phyloP scores from a whole-genome alignment of 2,329 filamentous ascomycete genomes.

The Aspergillus brunneoviolaceus region DNA sequence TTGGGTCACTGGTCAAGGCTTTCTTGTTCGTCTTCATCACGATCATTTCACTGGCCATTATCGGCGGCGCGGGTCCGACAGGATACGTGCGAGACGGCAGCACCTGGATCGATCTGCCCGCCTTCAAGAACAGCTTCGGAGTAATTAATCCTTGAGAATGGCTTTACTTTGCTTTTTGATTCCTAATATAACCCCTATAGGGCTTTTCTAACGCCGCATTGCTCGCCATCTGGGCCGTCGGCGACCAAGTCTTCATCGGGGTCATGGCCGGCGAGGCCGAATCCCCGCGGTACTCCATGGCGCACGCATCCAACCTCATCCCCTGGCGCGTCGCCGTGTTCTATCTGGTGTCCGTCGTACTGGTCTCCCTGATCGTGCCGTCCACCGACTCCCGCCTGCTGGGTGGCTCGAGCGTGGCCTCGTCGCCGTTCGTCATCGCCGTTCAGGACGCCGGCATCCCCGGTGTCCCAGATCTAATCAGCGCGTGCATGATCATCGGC shows the following conservation, averaged over 20 bases:
- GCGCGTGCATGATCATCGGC: constrained; percentile 33
- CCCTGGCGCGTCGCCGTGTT: constrained; percentile 16
- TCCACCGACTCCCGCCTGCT: constrained; percentile 25
- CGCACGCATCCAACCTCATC: constrained; percentile 25
- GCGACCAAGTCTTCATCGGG: constrained; percentile 36
- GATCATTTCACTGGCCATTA: constrained; percentile 38
- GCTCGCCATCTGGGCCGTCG: constrained; percentile 31
- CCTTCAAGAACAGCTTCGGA: constrained; percentile 37
- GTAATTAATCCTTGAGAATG: neutral
- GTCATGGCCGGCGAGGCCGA: constrained; percentile 38
- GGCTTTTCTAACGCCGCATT: constrained; percentile 33
- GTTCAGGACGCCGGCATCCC: constrained; percentile 29
- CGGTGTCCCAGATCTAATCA: constrained; percentile 33
- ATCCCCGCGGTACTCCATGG: constrained; percentile 37
- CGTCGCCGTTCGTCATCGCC: constrained; percentile 36
- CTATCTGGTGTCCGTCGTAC: constrained; percentile 8
- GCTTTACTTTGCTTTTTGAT: neutral
- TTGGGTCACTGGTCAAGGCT: constrained; percentile 39
- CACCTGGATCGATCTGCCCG: constrained; percentile 33
- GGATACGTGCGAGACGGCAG: constrained; percentile 32
- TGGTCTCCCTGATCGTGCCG: constrained; percentile 18
- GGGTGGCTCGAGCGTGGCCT: constrained; percentile 28
- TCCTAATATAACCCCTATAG: constrained; percentile 14
- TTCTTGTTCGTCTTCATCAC: constrained; percentile 39
- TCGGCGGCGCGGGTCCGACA: constrained; percentile 41